Base-by-base conservation (phyloP, 331 rosid genomes). In the Malus hybrid region DNA sequence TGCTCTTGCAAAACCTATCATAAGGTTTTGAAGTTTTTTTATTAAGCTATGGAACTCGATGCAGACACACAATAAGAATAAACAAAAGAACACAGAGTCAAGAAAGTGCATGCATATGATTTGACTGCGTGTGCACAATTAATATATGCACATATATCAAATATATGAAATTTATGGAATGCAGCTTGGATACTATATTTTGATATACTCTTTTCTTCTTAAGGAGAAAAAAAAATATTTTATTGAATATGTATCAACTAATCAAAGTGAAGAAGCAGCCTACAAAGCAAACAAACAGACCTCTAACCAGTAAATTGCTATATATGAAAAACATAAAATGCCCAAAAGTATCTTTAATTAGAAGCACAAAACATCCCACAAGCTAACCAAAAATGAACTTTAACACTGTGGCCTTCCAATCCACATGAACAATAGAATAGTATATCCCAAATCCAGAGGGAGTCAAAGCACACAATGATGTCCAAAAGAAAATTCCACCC, bases 1-100 rank as follows among this genome's bases (percentile, higher is more conserved):
- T 87, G 86, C 82, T 90, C 90, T 80, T 85, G 83, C 80, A 95
- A 86, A 78, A 76, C 88, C 99, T 95, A 81, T 48, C 39, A 57
- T 36, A n/a, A 54, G n/a, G 12, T 67, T 50, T 48, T 29, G 19
- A 15, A 69, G 24, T 27, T 39, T n/a, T 10, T 57, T 55, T 54
- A 80, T 20, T 52, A 77, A 77, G 52, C 36, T 73, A 59, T 14
- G 73, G 76, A 24, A 67, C 44, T 69, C 56, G 65, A 52, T 20
- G 56, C 67, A 74, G 61, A 6, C 18, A 33, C 70, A 44, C 36
- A 39, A 33, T 52, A 32, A 67, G 69, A 29, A 52, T 54, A 64
- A 31, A n/a, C 1, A 14, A 27, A 4, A 14, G 52, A 69, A n/a
- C n/a, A n/a, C 7, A 20, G 4, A 48, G 34, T 10, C 10, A 28